Percentiles rank a stretch among this genome's conserved stretches.
Conservation (phyloP, 129 eudicot species). For the Ambrosia trifida region DNA sequence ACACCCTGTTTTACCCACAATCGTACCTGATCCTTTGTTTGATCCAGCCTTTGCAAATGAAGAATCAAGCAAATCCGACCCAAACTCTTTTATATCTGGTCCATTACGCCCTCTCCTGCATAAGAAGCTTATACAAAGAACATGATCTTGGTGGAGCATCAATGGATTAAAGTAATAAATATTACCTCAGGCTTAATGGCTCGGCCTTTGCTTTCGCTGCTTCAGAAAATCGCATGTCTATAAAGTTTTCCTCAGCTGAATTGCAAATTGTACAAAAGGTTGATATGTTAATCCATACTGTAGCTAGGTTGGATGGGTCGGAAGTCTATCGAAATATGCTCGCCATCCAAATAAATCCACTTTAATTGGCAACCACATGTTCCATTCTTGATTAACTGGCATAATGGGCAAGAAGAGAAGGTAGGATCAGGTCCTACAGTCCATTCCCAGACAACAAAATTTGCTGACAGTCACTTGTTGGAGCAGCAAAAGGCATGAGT, state of each 20-base stretch:
- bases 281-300: too few relatives aligned
- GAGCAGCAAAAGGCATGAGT: too few relatives aligned
- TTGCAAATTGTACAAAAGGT: too few relatives aligned
- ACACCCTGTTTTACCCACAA: background rate
- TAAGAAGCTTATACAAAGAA: background rate
- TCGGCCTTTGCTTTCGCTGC: slow-evolving; percentile 27
- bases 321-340: too few relatives aligned
- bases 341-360: too few relatives aligned
- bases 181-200: slow-evolving; percentile 41
- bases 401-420: too few relatives aligned
- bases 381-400: too few relatives aligned
- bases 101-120: slow-evolving; percentile 40
- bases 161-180: slow-evolving; percentile 3
- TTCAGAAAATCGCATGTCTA: slow-evolving; percentile 27
- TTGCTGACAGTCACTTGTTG: too few relatives aligned
- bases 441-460: too few relatives aligned
- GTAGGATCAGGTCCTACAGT: too few relatives aligned
- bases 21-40: slow-evolving; percentile 55
- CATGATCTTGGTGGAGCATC: slow-evolving; percentile 4
- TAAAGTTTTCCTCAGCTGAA: background rate
- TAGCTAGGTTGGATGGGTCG: too few relatives aligned
- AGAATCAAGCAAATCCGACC: slow-evolving; percentile 38
- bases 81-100: slow-evolving; percentile 25
- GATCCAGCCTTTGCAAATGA: slow-evolving; percentile 45
- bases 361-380: too few relatives aligned